Percentiles rank a stretch among this genome's conserved stretches.
These are phyloP conservation scores for Henckelia pumila DNA, from an alignment of 257 asterid genomes.

Conservation along the genomic window DNA sequence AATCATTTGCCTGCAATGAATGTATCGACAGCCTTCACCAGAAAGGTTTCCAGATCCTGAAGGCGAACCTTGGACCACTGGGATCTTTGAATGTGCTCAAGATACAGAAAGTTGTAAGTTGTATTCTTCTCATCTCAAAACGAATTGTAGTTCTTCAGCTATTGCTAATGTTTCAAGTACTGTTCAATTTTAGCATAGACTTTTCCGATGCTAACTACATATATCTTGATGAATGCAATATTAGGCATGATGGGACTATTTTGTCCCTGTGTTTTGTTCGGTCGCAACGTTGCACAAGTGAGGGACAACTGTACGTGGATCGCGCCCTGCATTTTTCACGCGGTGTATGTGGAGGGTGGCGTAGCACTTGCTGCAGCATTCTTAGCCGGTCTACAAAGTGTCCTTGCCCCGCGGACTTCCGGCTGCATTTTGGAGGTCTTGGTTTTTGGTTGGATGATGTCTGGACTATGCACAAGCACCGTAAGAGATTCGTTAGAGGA, in stretches of 20 bases:
- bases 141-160: too few species aligned
- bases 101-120: conserved; percentile 92
- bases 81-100: conserved; percentile 76
- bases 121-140: neutral
- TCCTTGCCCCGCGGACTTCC: conserved; percentile 77
- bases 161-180: too few species aligned
- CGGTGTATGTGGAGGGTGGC: conserved; percentile 85
- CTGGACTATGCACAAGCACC: conserved; percentile 92
- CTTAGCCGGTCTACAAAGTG: conserved; percentile 71
- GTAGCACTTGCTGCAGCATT: conserved; percentile 67
- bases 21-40: conserved; percentile 91
- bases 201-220: too few species aligned
- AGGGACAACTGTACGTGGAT: conserved; percentile 91
- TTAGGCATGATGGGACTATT: conserved; percentile 81
- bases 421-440: conserved; percentile 83
- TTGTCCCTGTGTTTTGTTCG: conserved; percentile 93
- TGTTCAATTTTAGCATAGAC: too few species aligned
- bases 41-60: conserved; percentile 92
- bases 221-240: neutral
- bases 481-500: conserved; percentile 78
- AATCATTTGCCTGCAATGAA: too few species aligned
- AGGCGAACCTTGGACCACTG: conserved; percentile 94
- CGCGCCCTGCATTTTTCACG: conserved; percentile 88
- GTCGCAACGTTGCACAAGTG: conserved; percentile 73
- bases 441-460: conserved; percentile 98